Percentiles rank a stretch among this genome's conserved stretches.
Evolutionary conservation across 2,329 filamentous ascomycete genomes (phyloP).

Genomic region (Ceratocystis cacaofunesta): DNA sequence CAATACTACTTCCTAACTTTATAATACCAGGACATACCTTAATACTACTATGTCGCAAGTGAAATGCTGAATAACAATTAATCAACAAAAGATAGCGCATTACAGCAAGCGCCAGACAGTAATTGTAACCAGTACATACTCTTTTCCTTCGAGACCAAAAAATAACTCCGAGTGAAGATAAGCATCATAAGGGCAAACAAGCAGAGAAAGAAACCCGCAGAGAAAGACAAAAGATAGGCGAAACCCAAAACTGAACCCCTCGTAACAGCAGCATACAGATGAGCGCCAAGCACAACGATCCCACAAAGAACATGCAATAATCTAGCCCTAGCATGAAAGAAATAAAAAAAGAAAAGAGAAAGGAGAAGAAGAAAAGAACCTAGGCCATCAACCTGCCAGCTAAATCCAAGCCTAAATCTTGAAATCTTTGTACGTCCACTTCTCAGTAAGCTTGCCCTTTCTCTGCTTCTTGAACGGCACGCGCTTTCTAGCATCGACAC

Average conservation of each 20-base stretch:
- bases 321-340: conserved; percentile 7
- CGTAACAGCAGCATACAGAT: not conserved
- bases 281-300: conserved; percentile 4
- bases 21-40: too few relatives aligned
- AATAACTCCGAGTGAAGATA: conserved; percentile 3
- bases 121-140: conserved; percentile 6
- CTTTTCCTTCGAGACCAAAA: conserved; percentile 13
- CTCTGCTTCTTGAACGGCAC: conserved; percentile 70
- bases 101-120: conserved; percentile 5
- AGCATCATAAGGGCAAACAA: not conserved
- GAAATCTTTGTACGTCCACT: conserved; percentile 97
- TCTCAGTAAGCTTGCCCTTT: conserved; percentile 73
- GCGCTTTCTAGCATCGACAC: conserved; percentile 68
- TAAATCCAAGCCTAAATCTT: conserved; percentile 19
- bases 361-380: not conserved
- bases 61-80: too few relatives aligned
- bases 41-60: too few relatives aligned
- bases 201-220: conserved; percentile 4
- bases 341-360: not conserved
- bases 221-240: conserved; percentile 1
- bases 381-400: not conserved
- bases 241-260: too few relatives aligned
- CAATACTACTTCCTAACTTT: too few relatives aligned
- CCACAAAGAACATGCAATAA: conserved; percentile 7
- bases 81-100: conserved; percentile 4